These are phyloP conservation scores for Phyllosticta citrichinensis DNA, from an alignment of 2,329 filamentous ascomycete species.

Conservation along the genomic window DNA sequence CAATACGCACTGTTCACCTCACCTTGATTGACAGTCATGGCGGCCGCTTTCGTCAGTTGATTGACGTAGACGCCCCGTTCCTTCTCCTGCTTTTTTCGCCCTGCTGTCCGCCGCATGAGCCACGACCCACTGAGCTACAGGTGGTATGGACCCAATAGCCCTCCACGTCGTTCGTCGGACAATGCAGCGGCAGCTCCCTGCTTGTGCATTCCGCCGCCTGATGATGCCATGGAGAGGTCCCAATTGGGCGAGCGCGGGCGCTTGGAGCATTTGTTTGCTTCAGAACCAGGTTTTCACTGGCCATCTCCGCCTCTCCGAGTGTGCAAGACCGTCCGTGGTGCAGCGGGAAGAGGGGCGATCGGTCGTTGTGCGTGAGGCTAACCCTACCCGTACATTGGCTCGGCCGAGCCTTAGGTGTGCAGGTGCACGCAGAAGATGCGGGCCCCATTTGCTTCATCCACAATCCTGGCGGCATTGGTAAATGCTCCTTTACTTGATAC, in stretches of 20 bases:
- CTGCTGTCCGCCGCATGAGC: not conserved
- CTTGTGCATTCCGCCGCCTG: not conserved
- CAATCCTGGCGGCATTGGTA: not conserved
- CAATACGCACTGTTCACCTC: not conserved
- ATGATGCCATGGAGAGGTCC: not conserved
- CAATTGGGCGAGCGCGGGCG: not conserved
- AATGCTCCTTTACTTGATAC: not conserved
- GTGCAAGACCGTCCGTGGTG: not conserved
- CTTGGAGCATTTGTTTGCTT: not conserved
- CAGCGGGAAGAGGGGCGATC: not conserved
- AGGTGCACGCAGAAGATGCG: slow-evolving; percentile 8
- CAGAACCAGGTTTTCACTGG: not conserved
- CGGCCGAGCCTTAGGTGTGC: slow-evolving; percentile 9
- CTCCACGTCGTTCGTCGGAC: not conserved
- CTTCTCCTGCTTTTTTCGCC: not conserved
- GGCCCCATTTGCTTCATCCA: slow-evolving; percentile 7
- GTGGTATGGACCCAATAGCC: not conserved
- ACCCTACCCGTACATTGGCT: slow-evolving; percentile 6
- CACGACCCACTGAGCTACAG: not conserved
- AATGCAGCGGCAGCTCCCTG: not conserved
- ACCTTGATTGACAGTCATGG: not conserved
- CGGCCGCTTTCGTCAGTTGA: not conserved
- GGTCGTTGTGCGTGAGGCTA: not conserved
- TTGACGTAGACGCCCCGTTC: not conserved
- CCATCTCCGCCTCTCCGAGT: not conserved